phyloP scores from a whole-genome alignment of 306 rosid species.

The Fragaria iinumae region DNA sequence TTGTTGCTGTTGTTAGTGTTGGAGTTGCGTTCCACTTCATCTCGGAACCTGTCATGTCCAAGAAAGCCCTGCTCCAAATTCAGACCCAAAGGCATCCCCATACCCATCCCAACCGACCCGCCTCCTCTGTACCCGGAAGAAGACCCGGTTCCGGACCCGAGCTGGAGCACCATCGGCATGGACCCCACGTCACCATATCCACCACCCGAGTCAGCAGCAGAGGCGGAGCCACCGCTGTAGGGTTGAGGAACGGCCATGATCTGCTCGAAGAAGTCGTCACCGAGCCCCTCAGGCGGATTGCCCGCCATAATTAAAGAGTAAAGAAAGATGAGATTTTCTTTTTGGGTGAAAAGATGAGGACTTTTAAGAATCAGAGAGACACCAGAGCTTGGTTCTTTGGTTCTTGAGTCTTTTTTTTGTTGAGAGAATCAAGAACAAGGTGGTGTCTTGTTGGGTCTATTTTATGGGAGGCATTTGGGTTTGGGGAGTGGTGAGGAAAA shows the following conservation, averaged over 20 bases:
- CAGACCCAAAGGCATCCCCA: constrained; percentile 80
- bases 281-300: constrained; percentile 66
- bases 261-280: constrained; percentile 92
- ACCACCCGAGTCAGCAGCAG: constrained; percentile 22
- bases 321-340: background rate
- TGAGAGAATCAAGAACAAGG: background rate
- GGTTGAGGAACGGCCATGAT: constrained; percentile 61
- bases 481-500: constrained; percentile 10
- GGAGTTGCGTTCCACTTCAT: constrained; percentile 34
- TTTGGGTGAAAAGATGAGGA: background rate
- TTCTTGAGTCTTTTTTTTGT: background rate
- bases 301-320: constrained; percentile 55
- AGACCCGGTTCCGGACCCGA: constrained; percentile 44
- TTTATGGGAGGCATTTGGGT: background rate
- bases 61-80: constrained; percentile 75
- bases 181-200: constrained; percentile 40
- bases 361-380: background rate
- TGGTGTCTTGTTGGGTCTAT: background rate
- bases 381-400: constrained; percentile 6
- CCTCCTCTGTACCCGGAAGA: constrained; percentile 35
- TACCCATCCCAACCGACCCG: constrained; percentile 39
- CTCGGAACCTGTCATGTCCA: constrained; percentile 48
- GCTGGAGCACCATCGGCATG: constrained; percentile 55
- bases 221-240: constrained; percentile 17
- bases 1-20: constrained; percentile 18